Evolutionary conservation across 2,329 filamentous ascomycete species (phyloP).

Genomic region (Pseudogymnoascus sp.): DNA sequence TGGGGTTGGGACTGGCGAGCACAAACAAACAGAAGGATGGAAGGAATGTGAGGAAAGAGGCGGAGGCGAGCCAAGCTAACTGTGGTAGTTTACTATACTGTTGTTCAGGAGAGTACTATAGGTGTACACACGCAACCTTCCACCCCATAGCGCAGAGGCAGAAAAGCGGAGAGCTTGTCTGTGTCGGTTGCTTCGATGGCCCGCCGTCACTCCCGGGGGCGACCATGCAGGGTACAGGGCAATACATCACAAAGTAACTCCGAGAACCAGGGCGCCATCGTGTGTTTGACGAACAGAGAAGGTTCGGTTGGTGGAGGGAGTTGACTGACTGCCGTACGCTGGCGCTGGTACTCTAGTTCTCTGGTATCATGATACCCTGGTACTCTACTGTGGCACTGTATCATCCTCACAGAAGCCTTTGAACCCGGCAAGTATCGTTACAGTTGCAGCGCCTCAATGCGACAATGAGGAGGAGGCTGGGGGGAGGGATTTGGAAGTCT

Average conservation of each 20-base stretch:
- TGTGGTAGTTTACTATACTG: too few relatives aligned
- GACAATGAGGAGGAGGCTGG: background rate
- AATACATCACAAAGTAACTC: conserved; percentile 4
- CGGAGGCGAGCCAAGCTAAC: background rate
- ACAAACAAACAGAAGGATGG: background rate
- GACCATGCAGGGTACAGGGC: background rate
- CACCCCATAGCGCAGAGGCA: background rate
- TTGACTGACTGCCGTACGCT: background rate
- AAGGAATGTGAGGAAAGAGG: background rate
- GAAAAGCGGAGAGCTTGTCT: conserved; percentile 6
- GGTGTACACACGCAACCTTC: background rate
- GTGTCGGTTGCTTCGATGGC: background rate
- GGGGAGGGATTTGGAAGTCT: background rate
- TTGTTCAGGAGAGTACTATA: background rate
- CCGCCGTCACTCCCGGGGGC: background rate
- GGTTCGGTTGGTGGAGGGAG: background rate
- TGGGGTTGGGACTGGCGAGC: background rate
- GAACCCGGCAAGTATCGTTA: background rate
- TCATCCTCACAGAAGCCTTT: background rate
- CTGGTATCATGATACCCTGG: background rate
- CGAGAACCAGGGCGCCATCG: background rate
- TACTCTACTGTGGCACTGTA: background rate
- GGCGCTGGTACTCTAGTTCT: background rate
- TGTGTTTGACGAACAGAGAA: background rate
- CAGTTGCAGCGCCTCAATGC: background rate